These are phyloP conservation scores for Quercus variabilis DNA, from an alignment of 306 rosid species.

Conservation along the genomic window DNA sequence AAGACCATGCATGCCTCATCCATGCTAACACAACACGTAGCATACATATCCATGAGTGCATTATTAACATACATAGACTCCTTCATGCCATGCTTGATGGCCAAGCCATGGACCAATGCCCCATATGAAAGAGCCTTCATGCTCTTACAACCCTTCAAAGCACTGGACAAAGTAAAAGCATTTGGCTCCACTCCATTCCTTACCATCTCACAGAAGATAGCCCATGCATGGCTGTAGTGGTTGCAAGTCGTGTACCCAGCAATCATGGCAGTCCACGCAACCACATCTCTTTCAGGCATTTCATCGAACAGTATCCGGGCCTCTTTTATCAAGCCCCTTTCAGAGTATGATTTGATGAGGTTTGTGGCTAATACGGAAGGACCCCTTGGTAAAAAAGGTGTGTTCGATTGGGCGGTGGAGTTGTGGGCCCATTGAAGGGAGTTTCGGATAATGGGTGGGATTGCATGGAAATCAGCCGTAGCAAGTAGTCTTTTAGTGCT, in stretches of 20 bases:
- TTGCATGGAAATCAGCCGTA: constrained; percentile 27
- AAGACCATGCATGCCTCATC: constrained; percentile 49
- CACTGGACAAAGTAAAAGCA: constrained; percentile 61
- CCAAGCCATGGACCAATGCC: constrained; percentile 48
- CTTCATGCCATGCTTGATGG: constrained; percentile 44
- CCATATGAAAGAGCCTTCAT: constrained; percentile 54
- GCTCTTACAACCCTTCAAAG: constrained; percentile 65
- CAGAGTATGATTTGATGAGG: constrained; percentile 40
- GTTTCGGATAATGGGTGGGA: constrained; percentile 41
- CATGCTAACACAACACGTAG: constrained; percentile 56
- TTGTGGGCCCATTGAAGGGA: constrained; percentile 26
- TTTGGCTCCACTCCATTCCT: constrained; percentile 38
- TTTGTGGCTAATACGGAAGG: constrained; percentile 45
- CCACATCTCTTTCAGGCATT: constrained; percentile 60
- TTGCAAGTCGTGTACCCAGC: constrained; percentile 56
- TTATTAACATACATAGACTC: constrained; percentile 57
- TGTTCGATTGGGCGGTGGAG: constrained; percentile 10
- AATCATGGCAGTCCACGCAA: constrained; percentile 73
- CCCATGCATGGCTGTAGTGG: constrained; percentile 46
- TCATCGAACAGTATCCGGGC: constrained; percentile 66
- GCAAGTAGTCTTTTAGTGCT: constrained; percentile 19
- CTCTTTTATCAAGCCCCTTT: constrained; percentile 36
- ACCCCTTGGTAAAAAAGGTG: constrained; percentile 36
- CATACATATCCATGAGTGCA: constrained; percentile 71
- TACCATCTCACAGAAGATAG: constrained; percentile 50